These are phyloP conservation scores for Phoma herbarum DNA, from an alignment of 2,329 filamentous ascomycete genomes.

Conservation along the genomic window DNA sequence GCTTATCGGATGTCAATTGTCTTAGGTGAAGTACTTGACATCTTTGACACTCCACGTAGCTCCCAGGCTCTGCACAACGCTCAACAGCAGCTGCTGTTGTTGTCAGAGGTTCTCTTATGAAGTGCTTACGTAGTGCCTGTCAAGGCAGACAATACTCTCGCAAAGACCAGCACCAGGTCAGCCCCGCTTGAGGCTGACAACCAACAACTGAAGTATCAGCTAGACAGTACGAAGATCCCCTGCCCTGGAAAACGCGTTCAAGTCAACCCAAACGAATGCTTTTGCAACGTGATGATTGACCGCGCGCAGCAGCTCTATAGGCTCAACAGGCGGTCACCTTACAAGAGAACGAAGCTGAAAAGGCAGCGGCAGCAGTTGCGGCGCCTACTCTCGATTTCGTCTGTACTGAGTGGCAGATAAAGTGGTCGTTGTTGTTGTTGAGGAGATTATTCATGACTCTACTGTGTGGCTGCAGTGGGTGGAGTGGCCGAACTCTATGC, in stretches of 20 bases:
- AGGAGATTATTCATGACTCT: neutral
- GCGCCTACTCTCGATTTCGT: slow-evolving; percentile 11
- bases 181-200: slow-evolving; percentile 20
- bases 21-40: neutral
- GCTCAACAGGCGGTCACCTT: no score
- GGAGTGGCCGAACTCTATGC: neutral
- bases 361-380: slow-evolving; percentile 1
- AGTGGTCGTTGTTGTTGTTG: slow-evolving; percentile 13
- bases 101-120: slow-evolving; percentile 3
- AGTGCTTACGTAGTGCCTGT: slow-evolving; percentile 9
- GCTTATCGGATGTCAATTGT: neutral
- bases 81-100: neutral
- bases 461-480: neutral
- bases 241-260: slow-evolving; percentile 16
- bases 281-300: slow-evolving; percentile 16
- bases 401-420: slow-evolving; percentile 23
- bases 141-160: slow-evolving; percentile 24
- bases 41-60: neutral
- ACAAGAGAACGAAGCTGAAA: neutral
- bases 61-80: neutral
- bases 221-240: slow-evolving; percentile 4
- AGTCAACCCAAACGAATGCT: slow-evolving; percentile 23
- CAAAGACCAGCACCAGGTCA: slow-evolving; percentile 14
- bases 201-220: slow-evolving; percentile 19
- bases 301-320: slow-evolving; percentile 8